These are phyloP conservation scores for Leccinum rimulosum DNA, from an alignment of 768 basidiomycete species.

Conservation along the genomic window DNA sequence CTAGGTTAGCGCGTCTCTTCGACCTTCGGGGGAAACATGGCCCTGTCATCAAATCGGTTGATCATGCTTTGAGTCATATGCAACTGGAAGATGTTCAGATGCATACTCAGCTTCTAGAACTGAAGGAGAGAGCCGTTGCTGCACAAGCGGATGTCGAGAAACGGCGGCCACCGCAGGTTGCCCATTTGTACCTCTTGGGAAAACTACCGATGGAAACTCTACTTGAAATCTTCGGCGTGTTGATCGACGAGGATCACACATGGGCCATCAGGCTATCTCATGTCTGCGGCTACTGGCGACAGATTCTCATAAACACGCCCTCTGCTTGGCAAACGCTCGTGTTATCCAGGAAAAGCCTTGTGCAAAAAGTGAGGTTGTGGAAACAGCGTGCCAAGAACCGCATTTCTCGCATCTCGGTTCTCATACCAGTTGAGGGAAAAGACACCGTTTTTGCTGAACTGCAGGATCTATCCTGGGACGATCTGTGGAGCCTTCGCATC, in stretches of 20 bases:
- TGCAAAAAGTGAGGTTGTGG: conserved; percentile 57
- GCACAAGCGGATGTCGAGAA: conserved; percentile 19
- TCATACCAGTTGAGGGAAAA: too few species aligned
- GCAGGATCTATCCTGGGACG: conserved; percentile 24
- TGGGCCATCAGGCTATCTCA: conserved; percentile 49
- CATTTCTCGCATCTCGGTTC: conserved; percentile 35
- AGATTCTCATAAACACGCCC: conserved; percentile 48
- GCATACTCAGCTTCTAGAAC: conserved; percentile 41
- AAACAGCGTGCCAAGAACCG: conserved; percentile 49
- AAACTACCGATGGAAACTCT: conserved; percentile 70
- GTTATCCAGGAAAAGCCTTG: conserved; percentile 46
- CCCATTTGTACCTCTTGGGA: conserved; percentile 46
- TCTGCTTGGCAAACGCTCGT: conserved; percentile 60
- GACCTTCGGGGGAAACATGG: conserved; percentile 46
- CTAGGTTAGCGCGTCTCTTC: conserved; percentile 70
- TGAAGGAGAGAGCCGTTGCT: conserved; percentile 41
- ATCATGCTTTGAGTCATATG: conserved; percentile 54
- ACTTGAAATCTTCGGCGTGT: conserved; percentile 47
- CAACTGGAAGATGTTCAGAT: conserved; percentile 43
- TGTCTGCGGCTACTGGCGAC: conserved; percentile 45
- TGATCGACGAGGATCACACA: conserved; percentile 42
- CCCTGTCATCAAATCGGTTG: conserved; percentile 55
- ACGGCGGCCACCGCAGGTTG: conserved; percentile 23
- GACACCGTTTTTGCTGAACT: conserved; percentile 17
- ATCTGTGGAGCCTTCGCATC: conserved; percentile 23